phyloP scores from a whole-genome alignment of 208 protist species.

The Herpetomonas samuelpessoai region DNA sequence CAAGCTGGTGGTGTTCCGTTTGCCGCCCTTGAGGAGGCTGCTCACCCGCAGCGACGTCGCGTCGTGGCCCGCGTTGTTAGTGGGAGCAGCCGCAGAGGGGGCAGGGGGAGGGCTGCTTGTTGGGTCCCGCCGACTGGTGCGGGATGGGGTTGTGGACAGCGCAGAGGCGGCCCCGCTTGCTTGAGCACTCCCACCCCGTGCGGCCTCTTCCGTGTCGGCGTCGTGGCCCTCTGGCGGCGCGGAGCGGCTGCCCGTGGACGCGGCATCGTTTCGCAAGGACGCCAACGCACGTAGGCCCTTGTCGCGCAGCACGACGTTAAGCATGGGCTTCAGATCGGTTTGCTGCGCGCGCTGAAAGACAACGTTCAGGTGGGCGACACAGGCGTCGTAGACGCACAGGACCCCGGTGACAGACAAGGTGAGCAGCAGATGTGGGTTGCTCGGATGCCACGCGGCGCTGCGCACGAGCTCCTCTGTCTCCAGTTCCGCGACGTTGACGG shows the following conservation, averaged over 20 bases:
- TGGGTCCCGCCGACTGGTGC: no score
- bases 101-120: no score
- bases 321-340: constrained; percentile 15
- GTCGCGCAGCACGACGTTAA: constrained; percentile 5
- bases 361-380: constrained; percentile 26
- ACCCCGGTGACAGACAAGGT: constrained; percentile 44
- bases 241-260: not conserved
- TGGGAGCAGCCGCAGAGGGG: no score
- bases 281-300: no score
- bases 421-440: constrained; percentile 24
- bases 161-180: no score
- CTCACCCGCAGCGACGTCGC: no score
- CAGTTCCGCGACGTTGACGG: constrained; percentile 48
- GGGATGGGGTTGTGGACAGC: no score
- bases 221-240: no score
- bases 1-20: not conserved
- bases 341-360: constrained; percentile 25
- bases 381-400: constrained; percentile 42
- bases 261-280: no score
- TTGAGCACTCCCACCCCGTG: no score
- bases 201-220: no score
- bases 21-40: not conserved
- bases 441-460: constrained; percentile 67
- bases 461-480: constrained; percentile 48
- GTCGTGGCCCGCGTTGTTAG: no score